Evolutionary conservation across 1,139 yeast genomes (phyloP).

Genomic region (Saccharomyces hybrid): DNA sequence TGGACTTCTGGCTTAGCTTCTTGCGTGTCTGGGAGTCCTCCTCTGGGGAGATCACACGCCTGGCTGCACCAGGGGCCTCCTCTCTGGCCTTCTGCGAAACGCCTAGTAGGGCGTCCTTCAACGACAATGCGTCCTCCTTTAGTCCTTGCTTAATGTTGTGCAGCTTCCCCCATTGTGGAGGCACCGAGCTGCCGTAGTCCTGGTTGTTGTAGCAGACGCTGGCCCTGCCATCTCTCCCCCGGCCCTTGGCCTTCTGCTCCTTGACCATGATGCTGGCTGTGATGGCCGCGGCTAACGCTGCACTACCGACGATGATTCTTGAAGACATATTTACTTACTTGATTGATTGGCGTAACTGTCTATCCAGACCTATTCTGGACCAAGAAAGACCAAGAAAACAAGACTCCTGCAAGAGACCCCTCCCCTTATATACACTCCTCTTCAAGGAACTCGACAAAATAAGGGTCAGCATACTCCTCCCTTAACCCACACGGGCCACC

Average conservation of each 20-base stretch:
- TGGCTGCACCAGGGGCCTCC: not conserved
- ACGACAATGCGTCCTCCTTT: slow-evolving; percentile 5
- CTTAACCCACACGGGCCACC: not conserved
- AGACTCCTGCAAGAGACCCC: not conserved
- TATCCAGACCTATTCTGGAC: not conserved
- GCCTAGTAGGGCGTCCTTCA: slow-evolving; percentile 8
- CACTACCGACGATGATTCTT: not conserved
- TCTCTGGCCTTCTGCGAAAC: not conserved
- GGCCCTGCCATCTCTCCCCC: not conserved
- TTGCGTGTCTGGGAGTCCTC: slow-evolving; percentile 3
- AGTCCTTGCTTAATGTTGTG: slow-evolving; percentile 5
- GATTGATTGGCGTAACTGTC: not conserved
- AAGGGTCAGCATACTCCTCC: not conserved
- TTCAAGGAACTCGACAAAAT: not conserved
- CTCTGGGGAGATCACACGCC: not conserved
- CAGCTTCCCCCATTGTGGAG: not conserved
- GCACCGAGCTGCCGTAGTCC: not conserved
- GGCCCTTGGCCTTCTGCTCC: not conserved
- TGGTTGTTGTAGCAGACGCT: not conserved
- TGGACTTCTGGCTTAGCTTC: slow-evolving; percentile 9
- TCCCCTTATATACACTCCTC: not conserved
- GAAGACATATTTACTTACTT: not conserved
- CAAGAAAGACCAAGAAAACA: not conserved
- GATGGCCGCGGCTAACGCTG: not conserved
- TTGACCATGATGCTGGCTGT: not conserved